Conservation (phyloP, 192 early-diverging fungal species). For the Backusella tarrabulga region DNA sequence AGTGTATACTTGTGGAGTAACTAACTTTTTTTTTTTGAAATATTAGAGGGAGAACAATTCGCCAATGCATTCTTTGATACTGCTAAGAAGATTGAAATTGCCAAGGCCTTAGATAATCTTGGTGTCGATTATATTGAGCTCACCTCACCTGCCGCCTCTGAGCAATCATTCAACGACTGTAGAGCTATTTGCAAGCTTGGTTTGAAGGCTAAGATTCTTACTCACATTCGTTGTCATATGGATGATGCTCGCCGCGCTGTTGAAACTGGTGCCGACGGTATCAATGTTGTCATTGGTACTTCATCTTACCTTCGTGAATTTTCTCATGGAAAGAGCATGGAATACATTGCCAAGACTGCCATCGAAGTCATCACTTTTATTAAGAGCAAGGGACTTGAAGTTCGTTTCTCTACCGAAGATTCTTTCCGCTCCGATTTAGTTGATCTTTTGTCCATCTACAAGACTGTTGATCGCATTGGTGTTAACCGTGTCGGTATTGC, state of each 20-base stretch:
- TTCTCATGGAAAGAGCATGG: constrained; percentile 99
- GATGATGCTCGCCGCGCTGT: constrained; percentile 95
- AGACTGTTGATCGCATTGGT: constrained; percentile 94
- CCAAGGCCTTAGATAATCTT: constrained; percentile 94
- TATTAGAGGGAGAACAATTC: constrained; percentile 95
- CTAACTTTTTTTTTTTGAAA: neutral
- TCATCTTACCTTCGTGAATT: constrained; percentile 95
- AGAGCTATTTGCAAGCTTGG: constrained; percentile 88
- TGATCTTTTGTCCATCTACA: constrained; percentile 94
- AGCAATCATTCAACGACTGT: constrained; percentile 94
- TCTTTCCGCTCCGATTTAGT: constrained; percentile 98
- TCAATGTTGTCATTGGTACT: constrained; percentile 98
- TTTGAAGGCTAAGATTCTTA: constrained; percentile 96
- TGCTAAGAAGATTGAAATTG: constrained; percentile 97
- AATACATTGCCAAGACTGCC: constrained; percentile 93
- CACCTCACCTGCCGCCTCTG: constrained; percentile 94
- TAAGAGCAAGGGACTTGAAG: constrained; percentile 93
- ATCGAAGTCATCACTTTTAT: constrained; percentile 96
- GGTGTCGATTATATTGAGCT: constrained; percentile 99
- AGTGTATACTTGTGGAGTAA: neutral
- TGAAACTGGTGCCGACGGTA: constrained; percentile 94
- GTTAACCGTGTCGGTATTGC: constrained; percentile 99
- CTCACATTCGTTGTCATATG: constrained; percentile 98
- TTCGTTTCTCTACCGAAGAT: constrained; percentile 97
- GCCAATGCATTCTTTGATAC: constrained; percentile 98